These are phyloP conservation scores for Solanum hybrid DNA, from an alignment of 305 asterid species.

Conservation along the genomic window DNA sequence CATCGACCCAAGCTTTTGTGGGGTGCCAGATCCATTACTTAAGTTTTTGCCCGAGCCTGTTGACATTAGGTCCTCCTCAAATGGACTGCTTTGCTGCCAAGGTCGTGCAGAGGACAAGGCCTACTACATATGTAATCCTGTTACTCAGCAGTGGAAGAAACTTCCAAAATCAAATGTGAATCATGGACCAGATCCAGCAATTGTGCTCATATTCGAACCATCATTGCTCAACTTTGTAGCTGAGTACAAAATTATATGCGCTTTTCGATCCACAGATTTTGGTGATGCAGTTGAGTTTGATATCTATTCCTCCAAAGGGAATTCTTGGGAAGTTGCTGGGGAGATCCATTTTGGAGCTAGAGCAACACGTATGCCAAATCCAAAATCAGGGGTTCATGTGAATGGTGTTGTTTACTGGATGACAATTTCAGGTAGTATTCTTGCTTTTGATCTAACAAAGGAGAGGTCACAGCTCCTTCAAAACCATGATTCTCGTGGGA, in stretches of 20 bases:
- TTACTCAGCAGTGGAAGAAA: conserved; percentile 32
- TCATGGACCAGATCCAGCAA: conserved; percentile 36
- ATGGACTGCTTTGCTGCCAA: conserved; percentile 49
- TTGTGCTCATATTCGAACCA: conserved; percentile 29
- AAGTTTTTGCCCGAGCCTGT: conserved; percentile 44
- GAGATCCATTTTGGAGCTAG: conserved; percentile 33
- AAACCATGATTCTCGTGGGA: neutral
- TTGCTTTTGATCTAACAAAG: conserved; percentile 32
- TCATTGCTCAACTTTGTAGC: conserved; percentile 41
- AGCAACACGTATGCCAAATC: neutral
- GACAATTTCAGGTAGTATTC: conserved; percentile 10
- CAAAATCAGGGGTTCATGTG: conserved; percentile 26
- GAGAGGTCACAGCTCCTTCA: conserved; percentile 31
- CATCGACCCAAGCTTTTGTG: conserved; percentile 25
- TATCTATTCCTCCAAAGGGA: conserved; percentile 36
- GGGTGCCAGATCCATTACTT: conserved; percentile 41
- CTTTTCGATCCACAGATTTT: conserved; percentile 39
- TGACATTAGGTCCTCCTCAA: conserved; percentile 37
- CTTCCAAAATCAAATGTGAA: conserved; percentile 40
- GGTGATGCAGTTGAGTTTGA: conserved; percentile 50
- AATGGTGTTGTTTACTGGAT: conserved; percentile 37
- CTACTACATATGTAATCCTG: conserved; percentile 49
- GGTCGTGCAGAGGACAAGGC: conserved; percentile 18
- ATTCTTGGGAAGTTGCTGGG: conserved; percentile 37
- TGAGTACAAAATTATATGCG: conserved; percentile 38